These are phyloP conservation scores for Paspalum vaginatum DNA, from an alignment of 176 grass and related monocot species.

Conservation along the genomic window DNA sequence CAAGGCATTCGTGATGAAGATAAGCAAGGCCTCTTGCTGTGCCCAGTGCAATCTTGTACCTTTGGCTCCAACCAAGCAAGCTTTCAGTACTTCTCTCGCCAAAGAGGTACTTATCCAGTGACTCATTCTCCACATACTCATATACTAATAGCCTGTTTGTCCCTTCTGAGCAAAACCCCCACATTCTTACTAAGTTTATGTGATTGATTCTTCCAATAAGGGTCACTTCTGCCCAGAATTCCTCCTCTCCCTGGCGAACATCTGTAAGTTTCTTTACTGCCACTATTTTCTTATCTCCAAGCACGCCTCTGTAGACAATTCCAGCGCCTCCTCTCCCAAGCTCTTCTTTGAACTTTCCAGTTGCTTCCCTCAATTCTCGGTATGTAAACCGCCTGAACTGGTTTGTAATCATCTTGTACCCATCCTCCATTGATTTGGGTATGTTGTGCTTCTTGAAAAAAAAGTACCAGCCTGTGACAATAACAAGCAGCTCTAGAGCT, in stretches of 20 bases:
- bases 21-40: slow-evolving; percentile 72
- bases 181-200: slow-evolving; percentile 78
- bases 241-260: slow-evolving; percentile 64
- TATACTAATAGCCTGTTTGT: slow-evolving; percentile 60
- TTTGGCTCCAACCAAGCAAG: slow-evolving; percentile 63
- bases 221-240: slow-evolving; percentile 69
- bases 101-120: slow-evolving; percentile 74
- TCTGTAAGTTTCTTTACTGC: slow-evolving; percentile 78
- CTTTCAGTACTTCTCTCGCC: slow-evolving; percentile 41
- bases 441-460: slow-evolving; percentile 52
- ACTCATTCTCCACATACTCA: slow-evolving; percentile 74
- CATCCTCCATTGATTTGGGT: slow-evolving; percentile 63
- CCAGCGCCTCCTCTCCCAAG: slow-evolving; percentile 70
- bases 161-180: slow-evolving; percentile 63
- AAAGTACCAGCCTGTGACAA: slow-evolving; percentile 66
- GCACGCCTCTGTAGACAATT: slow-evolving; percentile 67
- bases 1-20: slow-evolving; percentile 87
- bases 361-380: slow-evolving; percentile 64
- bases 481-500: slow-evolving; percentile 55
- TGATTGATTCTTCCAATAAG: slow-evolving; percentile 79
- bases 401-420: slow-evolving; percentile 71
- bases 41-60: slow-evolving; percentile 69
- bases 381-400: slow-evolving; percentile 84
- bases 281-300: slow-evolving; percentile 73
- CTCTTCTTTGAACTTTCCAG: slow-evolving; percentile 78